Evolutionary conservation across 2,329 filamentous ascomycete genomes (phyloP), one percentile per base, ranked within the genome.

Genomic region (Aspergillus ochraceoroseus): DNA sequence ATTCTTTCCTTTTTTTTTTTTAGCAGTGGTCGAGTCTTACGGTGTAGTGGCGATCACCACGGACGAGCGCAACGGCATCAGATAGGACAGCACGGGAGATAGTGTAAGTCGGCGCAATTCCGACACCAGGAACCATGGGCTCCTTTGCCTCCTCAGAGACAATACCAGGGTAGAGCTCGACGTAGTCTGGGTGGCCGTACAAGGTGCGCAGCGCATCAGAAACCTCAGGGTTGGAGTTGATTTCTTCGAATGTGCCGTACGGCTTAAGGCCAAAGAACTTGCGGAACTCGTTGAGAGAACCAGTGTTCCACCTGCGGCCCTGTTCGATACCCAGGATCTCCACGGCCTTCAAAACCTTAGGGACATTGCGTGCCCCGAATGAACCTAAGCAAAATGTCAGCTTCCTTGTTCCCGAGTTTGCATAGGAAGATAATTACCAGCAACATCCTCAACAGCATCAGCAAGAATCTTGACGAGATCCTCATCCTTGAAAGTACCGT

Each of bases 271-370:
- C 80, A 53, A 90, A 89, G 66, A 88, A 85, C 59, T 84, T 82
- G 37, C 87, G 77, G 71, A 92, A 94, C 67, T 92, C 87, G 57
- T 94, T 94, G 46, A 94, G 70, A 0, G 83, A 82, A 0, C 83
- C 82, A 6, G 87, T 66, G 46, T 87, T 82, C 87, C 87, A 94
- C 40, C 76, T 74, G 31, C 87, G 75, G 3, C 83, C 79, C 46
- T 88, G 85, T 32, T 86, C 72, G 42, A 94, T 92, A 29, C 85
- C 86, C 5, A 92, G 70, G 23, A 92, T 83, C 61, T 92, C 86
- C 11, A 92, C 77, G 1, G 82, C 79, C 49, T 80, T 78, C 72
- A 94, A 77, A 19, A 82, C 76, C 14, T 77, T 74, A 0, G 87
- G 87, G 0, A 90, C 82, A 44, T 86, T 85, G 9, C 80, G 79